Evolutionary conservation across 2,329 filamentous ascomycete genomes (phyloP).

Genomic region (Myriosclerotinia scirpicola): DNA sequence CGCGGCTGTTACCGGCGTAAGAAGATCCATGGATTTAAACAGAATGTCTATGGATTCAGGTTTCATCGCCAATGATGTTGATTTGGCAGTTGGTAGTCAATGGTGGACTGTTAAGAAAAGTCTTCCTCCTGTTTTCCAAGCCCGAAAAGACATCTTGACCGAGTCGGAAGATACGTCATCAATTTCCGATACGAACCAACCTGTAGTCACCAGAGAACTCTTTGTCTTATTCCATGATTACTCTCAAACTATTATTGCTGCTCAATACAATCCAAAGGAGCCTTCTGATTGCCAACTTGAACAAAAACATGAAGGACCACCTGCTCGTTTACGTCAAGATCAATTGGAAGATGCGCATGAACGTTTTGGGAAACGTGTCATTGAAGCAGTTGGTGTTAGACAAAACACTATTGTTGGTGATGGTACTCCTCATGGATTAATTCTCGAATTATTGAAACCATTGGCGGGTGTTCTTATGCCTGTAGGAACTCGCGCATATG

Average conservation of each 20-base stretch:
- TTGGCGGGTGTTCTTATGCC: conserved; percentile 74
- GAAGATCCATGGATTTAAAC: conserved; percentile 64
- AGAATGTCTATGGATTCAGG: conserved; percentile 76
- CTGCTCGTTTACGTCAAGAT: conserved; percentile 80
- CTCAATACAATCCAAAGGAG: conserved; percentile 74
- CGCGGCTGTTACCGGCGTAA: conserved; percentile 44
- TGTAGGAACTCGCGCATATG: conserved; percentile 85
- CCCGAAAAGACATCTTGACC: conserved; percentile 77
- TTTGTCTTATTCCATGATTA: conserved; percentile 95
- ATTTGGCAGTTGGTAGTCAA: conserved; percentile 68
- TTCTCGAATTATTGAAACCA: conserved; percentile 76
- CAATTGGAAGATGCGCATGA: conserved; percentile 86
- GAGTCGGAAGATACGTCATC: conserved; percentile 78
- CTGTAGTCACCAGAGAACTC: conserved; percentile 73
- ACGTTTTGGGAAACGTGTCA: conserved; percentile 76
- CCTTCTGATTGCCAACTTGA: conserved; percentile 72
- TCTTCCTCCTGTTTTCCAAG: conserved; percentile 78
- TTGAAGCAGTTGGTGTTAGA: conserved; percentile 65
- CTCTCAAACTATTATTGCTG: conserved; percentile 86
- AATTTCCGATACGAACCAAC: conserved; percentile 67
- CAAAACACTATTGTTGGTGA: conserved; percentile 83
- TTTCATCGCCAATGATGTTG: conserved; percentile 84
- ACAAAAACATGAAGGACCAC: conserved; percentile 84
- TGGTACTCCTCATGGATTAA: conserved; percentile 73
- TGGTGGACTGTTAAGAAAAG: conserved; percentile 88